These are phyloP conservation scores for Pichia paraexigua DNA, from an alignment of 805 yeast genomes.

Conservation along the genomic window DNA sequence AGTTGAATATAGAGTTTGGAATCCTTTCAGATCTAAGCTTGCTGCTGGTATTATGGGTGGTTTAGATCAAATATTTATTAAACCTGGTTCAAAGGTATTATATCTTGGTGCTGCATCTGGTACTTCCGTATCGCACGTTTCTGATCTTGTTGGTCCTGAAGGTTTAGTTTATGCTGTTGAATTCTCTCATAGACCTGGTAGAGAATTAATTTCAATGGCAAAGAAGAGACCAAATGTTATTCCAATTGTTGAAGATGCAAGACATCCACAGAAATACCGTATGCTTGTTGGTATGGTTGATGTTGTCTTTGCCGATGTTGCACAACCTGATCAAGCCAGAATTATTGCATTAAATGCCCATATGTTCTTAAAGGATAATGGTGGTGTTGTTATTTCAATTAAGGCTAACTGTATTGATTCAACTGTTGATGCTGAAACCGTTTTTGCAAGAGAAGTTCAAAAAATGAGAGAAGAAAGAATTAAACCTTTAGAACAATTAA, in stretches of 20 bases:
- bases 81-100: constrained; percentile 95
- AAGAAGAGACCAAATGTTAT: constrained; percentile 99
- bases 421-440: constrained; percentile 98
- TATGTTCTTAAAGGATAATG: constrained; percentile 95
- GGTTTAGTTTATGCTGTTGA: constrained; percentile 98
- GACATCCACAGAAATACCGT: constrained; percentile 99
- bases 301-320: constrained; percentile 98
- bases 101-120: constrained; percentile 99
- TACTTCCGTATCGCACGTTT: constrained; percentile 96
- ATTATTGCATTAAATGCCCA: constrained; percentile 97
- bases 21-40: constrained; percentile 98
- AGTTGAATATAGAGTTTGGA: constrained; percentile 99
- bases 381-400: constrained; percentile 97
- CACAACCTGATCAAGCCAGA: constrained; percentile 99
- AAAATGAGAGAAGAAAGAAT: constrained; percentile 98
- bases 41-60: constrained; percentile 99
- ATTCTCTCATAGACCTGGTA: constrained; percentile 99
- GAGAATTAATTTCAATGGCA: constrained; percentile 99
- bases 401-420: constrained; percentile 99
- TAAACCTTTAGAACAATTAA: constrained; percentile 97
- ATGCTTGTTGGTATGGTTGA: constrained; percentile 99
- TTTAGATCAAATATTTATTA: constrained; percentile 93
- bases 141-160: constrained; percentile 98
- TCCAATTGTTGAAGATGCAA: constrained; percentile 98
- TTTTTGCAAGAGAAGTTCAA: constrained; percentile 98